Evolutionary conservation across 305 asterid species (phyloP), one percentile per base, ranked within the genome.

Genomic region (Fraxinus baroniana): DNA sequence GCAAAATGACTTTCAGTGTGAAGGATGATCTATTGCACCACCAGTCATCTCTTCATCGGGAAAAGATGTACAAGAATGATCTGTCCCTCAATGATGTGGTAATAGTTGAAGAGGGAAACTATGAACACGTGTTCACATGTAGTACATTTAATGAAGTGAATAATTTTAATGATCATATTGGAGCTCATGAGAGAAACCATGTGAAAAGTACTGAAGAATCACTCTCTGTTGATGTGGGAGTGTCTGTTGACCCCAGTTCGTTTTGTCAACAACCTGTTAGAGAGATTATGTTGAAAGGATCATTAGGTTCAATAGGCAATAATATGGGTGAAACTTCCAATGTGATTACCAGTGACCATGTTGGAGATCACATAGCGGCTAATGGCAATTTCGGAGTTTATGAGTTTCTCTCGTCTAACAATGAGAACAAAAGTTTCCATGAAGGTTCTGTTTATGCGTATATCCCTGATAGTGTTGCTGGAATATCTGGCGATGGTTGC

Each of bases 111-210:
- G 97, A 89, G 10, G 95, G 97, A 64, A 91, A 88, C 76, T 93
- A 79, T 66, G 98, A 89, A 78, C 91, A 96, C 81, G 91, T 91
- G 84, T 89, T 94, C 90, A 91, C 97, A 87, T 91, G 89, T n/a
- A 93, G 92, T 92, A 85, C 90, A 79, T 91, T 91, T 79, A 78
- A 73, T 24, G 97, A 90, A 86, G 89, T 89, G 82, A 92, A 84
- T 85, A 90, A 91, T 77, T 93, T 88, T 85, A 91, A 91, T 84
- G 97, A 94, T 83, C 97, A 94, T 86, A 79, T 91, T 82, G 97
- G 94, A 62, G 85, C 92, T 82, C 97, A 91, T 83, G 94, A 91
- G 77, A 91, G 89, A 83, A 83, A 82, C 86, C 94, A 90, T 72
- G 87, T 80, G 74, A 91, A 88, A 87, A 62, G 77, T 86, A 84